Evolutionary conservation across 2,329 filamentous ascomycete species (phyloP).

Genomic region (Ascochyta clinopodiicola): DNA sequence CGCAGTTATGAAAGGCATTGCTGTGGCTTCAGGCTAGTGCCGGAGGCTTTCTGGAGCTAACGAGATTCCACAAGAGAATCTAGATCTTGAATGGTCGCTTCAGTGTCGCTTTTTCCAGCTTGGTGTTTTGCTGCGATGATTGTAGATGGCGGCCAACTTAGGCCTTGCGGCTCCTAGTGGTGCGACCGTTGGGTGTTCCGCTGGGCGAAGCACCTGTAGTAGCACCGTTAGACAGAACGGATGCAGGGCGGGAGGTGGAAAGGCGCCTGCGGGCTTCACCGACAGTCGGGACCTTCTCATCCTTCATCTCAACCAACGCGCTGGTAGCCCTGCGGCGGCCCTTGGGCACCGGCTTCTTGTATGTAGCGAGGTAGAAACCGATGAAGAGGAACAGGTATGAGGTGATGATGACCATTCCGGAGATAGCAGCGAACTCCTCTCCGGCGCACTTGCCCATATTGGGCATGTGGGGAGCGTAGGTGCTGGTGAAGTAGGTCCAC

Average conservation of each 20-base stretch:
- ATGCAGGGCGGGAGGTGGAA: slow-evolving; percentile 50
- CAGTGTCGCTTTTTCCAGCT: neutral
- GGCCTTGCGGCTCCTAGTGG: slow-evolving; percentile 74
- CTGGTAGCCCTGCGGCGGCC: slow-evolving; percentile 78
- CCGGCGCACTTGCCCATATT: slow-evolving; percentile 87
- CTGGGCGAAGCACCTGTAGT: slow-evolving; percentile 55
- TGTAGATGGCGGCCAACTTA: slow-evolving; percentile 48
- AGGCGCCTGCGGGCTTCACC: slow-evolving; percentile 60
- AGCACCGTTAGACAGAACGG: slow-evolving; percentile 46
- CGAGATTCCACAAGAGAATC: neutral
- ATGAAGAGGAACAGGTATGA: slow-evolving; percentile 99
- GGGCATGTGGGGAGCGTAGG: slow-evolving; percentile 85
- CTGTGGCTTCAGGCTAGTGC: neutral
- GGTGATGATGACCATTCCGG: slow-evolving; percentile 88
- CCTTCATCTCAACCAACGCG: slow-evolving; percentile 82
- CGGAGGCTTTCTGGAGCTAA: neutral
- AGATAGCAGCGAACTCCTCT: slow-evolving; percentile 94
- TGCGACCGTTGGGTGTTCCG: slow-evolving; percentile 61
- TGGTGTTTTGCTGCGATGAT: neutral
- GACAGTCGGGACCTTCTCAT: slow-evolving; percentile 67
- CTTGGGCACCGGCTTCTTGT: slow-evolving; percentile 84
- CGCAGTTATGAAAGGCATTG: neutral
- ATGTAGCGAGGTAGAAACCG: slow-evolving; percentile 97
- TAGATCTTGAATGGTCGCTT: neutral
- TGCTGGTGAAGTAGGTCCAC: slow-evolving; percentile 97